Evolutionary conservation across 768 basidiomycete species (phyloP).

Genomic region (Boletus huronensis): DNA sequence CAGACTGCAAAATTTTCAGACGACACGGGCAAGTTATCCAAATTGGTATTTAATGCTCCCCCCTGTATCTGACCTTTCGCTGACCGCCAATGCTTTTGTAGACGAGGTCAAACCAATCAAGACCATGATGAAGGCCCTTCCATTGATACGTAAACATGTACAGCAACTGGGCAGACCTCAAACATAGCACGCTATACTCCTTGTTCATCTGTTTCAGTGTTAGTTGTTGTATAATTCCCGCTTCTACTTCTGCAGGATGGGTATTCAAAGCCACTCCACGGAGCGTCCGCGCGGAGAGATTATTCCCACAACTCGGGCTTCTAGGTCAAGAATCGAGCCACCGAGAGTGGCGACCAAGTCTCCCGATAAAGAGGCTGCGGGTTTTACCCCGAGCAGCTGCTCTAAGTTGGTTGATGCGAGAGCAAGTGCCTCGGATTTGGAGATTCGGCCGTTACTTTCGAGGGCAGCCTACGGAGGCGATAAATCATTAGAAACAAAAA

Average conservation of each 20-base stretch:
- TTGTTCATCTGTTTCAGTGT: neutral
- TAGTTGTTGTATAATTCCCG: conserved; percentile 6
- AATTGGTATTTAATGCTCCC: conserved; percentile 49
- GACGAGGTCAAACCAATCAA: conserved; percentile 73
- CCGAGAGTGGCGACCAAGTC: conserved; percentile 59
- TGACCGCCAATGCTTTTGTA: conserved; percentile 23
- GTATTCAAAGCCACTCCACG: conserved; percentile 49
- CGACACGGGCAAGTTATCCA: conserved; percentile 63
- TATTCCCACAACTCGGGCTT: conserved; percentile 49
- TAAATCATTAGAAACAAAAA: conserved; percentile 14
- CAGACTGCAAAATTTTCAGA: conserved; percentile 43
- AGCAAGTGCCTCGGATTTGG: conserved; percentile 46
- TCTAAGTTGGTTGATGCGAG: conserved; percentile 55
- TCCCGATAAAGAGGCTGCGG: conserved; percentile 20
- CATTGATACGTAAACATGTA: conserved; percentile 59
- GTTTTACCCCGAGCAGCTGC: conserved; percentile 35
- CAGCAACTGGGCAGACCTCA: conserved; percentile 25
- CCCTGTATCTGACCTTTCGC: neutral
- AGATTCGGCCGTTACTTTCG: conserved; percentile 37
- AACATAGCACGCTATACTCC: conserved; percentile 5
- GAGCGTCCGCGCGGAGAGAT: conserved; percentile 44
- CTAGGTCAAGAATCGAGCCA: conserved; percentile 48
- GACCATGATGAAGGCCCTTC: conserved; percentile 65
- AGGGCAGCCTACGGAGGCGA: conserved; percentile 36
- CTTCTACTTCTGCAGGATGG: conserved; percentile 2